These are phyloP conservation scores for Aspergillus sp. DNA, from an alignment of 2,329 filamentous ascomycete genomes.

Conservation along the genomic window DNA sequence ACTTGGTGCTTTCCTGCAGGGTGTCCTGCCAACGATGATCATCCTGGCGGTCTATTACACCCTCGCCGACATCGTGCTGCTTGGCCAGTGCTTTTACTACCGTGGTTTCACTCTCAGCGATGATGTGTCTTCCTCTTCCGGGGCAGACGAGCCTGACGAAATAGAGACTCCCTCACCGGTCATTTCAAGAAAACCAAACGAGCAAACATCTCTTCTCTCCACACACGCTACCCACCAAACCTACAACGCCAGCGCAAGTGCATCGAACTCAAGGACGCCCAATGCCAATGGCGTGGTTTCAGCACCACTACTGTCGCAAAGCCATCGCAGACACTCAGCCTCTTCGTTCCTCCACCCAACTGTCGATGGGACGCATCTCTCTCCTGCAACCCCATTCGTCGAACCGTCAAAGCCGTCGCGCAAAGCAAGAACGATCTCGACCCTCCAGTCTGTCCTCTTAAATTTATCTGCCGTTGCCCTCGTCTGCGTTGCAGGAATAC, in stretches of 20 bases:
- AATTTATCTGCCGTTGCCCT: constrained; percentile 75
- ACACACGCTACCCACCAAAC: constrained; percentile 20
- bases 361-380: constrained; percentile 68
- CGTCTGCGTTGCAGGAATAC: constrained; percentile 77
- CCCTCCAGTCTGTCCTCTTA: constrained; percentile 59
- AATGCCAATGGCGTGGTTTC: background rate
- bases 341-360: constrained; percentile 48
- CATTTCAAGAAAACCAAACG: constrained; percentile 23
- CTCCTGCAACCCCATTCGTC: constrained; percentile 78
- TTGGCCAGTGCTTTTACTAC: constrained; percentile 94
- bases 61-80: constrained; percentile 81
- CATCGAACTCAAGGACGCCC: constrained; percentile 6
- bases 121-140: constrained; percentile 18
- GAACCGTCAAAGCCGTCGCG: constrained; percentile 42
- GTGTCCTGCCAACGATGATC: constrained; percentile 91
- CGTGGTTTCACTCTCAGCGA: constrained; percentile 64
- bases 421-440: constrained; percentile 31
- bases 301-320: background rate
- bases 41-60: constrained; percentile 95
- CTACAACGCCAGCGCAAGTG: constrained; percentile 7
- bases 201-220: constrained; percentile 31
- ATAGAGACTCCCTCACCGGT: constrained; percentile 17
- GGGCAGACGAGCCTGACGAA: constrained; percentile 16
- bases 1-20: constrained; percentile 84
- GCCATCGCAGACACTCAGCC: constrained; percentile 26